Conservation (phyloP, 441 rosid species). For the Brassica balearica region DNA sequence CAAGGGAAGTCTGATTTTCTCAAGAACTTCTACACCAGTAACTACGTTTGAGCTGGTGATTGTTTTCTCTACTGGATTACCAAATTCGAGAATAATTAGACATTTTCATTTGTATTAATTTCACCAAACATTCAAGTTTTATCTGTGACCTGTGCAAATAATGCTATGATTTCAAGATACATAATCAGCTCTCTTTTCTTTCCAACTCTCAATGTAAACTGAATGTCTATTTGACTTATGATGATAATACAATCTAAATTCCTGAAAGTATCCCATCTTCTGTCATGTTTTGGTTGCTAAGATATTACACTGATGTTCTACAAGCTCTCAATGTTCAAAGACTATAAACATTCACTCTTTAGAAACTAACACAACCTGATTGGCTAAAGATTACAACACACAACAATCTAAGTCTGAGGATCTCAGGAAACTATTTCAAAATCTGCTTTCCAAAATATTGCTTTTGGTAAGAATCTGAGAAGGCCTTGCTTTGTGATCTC, state of each 20-base stretch:
- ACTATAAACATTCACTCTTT: neutral
- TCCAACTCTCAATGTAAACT: conserved; percentile 7
- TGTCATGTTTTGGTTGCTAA: neutral
- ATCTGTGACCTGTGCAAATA: neutral
- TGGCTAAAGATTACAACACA: neutral
- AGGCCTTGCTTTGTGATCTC: neutral
- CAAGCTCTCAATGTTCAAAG: neutral
- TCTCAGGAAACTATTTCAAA: neutral
- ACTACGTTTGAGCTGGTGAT: conserved; percentile 66
- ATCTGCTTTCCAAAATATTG: neutral
- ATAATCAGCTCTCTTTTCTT: neutral
- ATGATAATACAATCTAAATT: neutral
- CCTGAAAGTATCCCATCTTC: neutral
- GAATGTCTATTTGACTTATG: neutral
- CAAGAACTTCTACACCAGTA: conserved; percentile 85
- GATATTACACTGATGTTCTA: neutral
- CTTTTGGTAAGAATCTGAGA: neutral
- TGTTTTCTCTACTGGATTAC: conserved; percentile 31
- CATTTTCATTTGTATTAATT: conserved; percentile 25
- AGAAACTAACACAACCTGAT: neutral
- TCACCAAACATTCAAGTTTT: conserved; percentile 32
- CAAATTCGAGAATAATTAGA: conserved; percentile 34
- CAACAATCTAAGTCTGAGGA: neutral
- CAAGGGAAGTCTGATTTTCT: conserved; percentile 78
- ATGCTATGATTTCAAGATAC: neutral